Conservation (phyloP, 2,329 filamentous ascomycete species). For the Gnomoniopsis smithogilvyi region DNA sequence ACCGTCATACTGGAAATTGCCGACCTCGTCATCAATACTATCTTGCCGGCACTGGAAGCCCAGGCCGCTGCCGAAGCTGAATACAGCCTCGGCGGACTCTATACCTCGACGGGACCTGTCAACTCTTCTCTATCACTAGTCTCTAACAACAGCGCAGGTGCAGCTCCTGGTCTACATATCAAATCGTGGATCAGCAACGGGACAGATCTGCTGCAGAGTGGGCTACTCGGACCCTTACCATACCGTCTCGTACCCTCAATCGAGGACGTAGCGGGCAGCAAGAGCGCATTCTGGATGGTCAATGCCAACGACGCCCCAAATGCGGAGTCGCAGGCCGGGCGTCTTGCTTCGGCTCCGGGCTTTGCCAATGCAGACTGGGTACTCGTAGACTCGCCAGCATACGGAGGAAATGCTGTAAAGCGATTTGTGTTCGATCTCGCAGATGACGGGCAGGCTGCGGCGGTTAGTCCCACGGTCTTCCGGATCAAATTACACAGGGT, state of each 20-base stretch:
- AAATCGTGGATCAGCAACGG: conserved; percentile 20
- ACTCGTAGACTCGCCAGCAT: conserved; percentile 17
- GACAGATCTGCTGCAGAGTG: conserved; percentile 14
- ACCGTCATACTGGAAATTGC: conserved; percentile 24
- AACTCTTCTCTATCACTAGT: conserved; percentile 20
- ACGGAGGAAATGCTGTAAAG: conserved; percentile 19
- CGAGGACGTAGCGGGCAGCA: conserved; percentile 11
- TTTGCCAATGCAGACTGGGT: conserved; percentile 22
- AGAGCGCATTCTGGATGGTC: conserved; percentile 17
- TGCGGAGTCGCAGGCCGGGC: background rate
- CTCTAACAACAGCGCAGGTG: conserved; percentile 21
- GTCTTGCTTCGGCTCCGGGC: conserved; percentile 21
- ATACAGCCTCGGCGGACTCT: conserved; percentile 25
- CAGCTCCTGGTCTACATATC: conserved; percentile 21
- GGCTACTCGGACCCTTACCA: conserved; percentile 2
- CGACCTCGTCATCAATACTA: conserved; percentile 25
- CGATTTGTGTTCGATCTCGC: conserved; percentile 23
- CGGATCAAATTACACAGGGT: conserved; percentile 6
- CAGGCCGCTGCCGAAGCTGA: conserved; percentile 25
- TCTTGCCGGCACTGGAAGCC: conserved; percentile 25
- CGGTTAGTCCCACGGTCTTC: conserved; percentile 15
- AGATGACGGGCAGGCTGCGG: conserved; percentile 18
- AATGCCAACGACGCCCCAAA: conserved; percentile 18
- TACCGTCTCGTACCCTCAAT: conserved; percentile 18
- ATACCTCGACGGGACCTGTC: conserved; percentile 15